Conservation (phyloP, 176 grass and related monocot genomes). For the Dendrocalamus sinicus region DNA sequence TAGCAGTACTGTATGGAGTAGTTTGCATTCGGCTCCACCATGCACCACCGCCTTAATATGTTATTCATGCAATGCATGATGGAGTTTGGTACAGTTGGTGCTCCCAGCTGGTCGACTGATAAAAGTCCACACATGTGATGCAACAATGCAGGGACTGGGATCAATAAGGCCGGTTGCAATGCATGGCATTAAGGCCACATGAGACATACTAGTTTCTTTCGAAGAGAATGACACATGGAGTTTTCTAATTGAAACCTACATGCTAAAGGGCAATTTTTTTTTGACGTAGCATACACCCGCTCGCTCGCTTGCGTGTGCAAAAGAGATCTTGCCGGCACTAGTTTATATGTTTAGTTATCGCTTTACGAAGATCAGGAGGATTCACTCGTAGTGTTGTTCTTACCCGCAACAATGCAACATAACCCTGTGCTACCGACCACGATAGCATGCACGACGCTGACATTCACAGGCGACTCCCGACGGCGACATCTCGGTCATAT, state of each 20-base stretch:
- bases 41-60: not conserved
- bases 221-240: not conserved
- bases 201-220: not conserved
- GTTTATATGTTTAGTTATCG: not conserved
- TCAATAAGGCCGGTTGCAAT: not conserved
- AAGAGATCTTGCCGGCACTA: slow-evolving; percentile 13
- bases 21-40: not conserved
- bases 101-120: not conserved
- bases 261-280: not conserved
- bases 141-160: not conserved
- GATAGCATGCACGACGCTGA: slow-evolving; percentile 13
- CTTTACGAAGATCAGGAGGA: not conserved
- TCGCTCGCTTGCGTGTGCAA: not conserved
- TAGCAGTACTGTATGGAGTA: too few species aligned
- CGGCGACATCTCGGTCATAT: not conserved
- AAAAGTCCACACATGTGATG: not conserved
- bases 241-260: not conserved
- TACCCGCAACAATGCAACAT: not conserved
- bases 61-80: not conserved
- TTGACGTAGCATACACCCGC: slow-evolving; percentile 13
- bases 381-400: too few species aligned
- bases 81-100: not conserved
- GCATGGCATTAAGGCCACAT: not conserved
- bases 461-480: not conserved
- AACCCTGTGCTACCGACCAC: slow-evolving; percentile 35